Evolutionary conservation across 2,329 filamentous ascomycete genomes (phyloP), one percentile per base, ranked within the genome.

Genomic region (Trichoderma koningii): DNA sequence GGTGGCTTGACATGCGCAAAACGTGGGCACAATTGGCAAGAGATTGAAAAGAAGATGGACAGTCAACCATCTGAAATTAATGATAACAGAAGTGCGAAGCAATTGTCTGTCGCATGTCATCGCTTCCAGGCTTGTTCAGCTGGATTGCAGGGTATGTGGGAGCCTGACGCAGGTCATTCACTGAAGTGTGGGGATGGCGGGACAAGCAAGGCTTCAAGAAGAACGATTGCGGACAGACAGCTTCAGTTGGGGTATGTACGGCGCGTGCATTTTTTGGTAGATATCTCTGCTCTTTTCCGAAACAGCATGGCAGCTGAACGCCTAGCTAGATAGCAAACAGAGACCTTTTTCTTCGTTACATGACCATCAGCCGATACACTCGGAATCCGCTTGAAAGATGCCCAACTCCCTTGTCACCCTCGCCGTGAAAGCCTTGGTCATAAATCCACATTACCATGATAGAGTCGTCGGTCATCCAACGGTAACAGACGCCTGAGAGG

Each of bases 121-220:
- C 34, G 3, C 1, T 5, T 38, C 5, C 12, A 14, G 34, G 34
- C 12, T 5, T 38, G 7, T n/a, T 28, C 47, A 51, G 34, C 56
- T 60, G 56, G 48, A 34, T 47, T 26, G 34, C 26, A 55, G 48
- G 50, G 12, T 62, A 62, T 38, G 41, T 34, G 14, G n/a, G 28
- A 59, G 44, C 28, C 30, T 42, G 10, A 45, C 38, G 42, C 38
- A 47, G 59, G 59, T 63, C 50, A 30, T 45, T 62, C 30, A 28
- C 26, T 41, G 44, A 12, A 30, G 38, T 63, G 61, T 63, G 61
- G 61, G 61, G 61, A 55, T 56, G 44, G 61, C 61, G 61, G 61
- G 52, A 50, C 52, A 56, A 23, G 19, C 59, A 63, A 55, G 60
- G 50, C 60, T 44, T 38, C 60, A 63, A 38, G 14, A 63, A 26